Evolutionary conservation across 805 yeast species (phyloP).

Genomic region (Candida boleticola): DNA sequence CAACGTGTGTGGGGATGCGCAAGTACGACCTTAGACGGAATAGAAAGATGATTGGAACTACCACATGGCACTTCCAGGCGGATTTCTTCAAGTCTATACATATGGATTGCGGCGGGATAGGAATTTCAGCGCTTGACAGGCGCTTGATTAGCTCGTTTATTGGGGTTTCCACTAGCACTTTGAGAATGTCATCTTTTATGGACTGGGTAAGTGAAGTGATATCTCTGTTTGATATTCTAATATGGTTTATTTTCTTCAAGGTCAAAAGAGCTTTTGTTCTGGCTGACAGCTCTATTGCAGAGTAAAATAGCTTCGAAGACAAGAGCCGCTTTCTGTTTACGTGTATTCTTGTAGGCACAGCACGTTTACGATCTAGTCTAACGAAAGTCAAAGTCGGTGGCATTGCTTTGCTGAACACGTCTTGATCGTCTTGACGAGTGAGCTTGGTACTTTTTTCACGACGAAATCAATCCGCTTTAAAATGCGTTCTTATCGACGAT

Average conservation of each 20-base stretch:
- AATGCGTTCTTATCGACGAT: too few species aligned
- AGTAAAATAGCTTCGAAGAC: constrained; percentile 10
- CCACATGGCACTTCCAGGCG: constrained; percentile 22
- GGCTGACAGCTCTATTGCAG: constrained; percentile 12
- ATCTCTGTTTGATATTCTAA: constrained; percentile 24
- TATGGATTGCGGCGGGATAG: constrained; percentile 7
- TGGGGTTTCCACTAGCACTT: constrained; percentile 2
- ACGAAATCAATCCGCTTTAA: too few species aligned
- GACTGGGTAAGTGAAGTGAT: constrained; percentile 17
- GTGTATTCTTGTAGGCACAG: constrained; percentile 20
- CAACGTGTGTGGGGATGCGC: not conserved
- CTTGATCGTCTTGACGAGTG: too few species aligned
- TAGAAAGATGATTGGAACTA: constrained; percentile 18
- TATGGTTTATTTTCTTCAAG: constrained; percentile 19
- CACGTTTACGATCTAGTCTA: constrained; percentile 12
- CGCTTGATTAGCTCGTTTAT: constrained; percentile 4
- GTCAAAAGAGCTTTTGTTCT: constrained; percentile 23
- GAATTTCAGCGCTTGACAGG: constrained; percentile 9
- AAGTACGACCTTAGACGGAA: constrained; percentile 4
- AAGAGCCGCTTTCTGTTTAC: constrained; percentile 20
- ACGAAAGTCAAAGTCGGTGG: constrained; percentile 19
- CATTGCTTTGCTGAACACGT: too few species aligned
- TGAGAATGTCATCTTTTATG: constrained; percentile 10
- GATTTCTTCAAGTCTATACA: constrained; percentile 10
- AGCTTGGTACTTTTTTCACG: too few species aligned